phyloP scores from a whole-genome alignment of 495 filamentous ascomycete genomes.

The Cladorrhinum samala region DNA sequence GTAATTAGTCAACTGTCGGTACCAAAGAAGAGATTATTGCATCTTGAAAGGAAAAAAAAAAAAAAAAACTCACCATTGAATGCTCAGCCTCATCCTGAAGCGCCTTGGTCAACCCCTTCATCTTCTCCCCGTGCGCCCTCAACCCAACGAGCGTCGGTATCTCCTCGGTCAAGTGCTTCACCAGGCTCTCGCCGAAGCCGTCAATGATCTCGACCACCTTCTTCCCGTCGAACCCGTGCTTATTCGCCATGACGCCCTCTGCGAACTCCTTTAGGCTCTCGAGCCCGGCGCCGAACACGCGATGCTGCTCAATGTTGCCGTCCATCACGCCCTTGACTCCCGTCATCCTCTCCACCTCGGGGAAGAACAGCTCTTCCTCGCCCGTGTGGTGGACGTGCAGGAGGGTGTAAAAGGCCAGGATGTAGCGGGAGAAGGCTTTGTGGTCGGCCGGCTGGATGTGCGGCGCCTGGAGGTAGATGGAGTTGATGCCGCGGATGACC shows the following conservation, averaged over 20 bases:
- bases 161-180: conserved; percentile 39
- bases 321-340: conserved; percentile 40
- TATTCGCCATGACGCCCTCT: conserved; percentile 13
- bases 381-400: conserved; percentile 39
- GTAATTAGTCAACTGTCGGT: neutral
- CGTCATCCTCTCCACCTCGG: conserved; percentile 32
- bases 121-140: conserved; percentile 24
- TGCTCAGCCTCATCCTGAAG: conserved; percentile 21
- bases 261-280: conserved; percentile 31
- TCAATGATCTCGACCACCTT: conserved; percentile 37
- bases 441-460: conserved; percentile 28
- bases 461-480: conserved; percentile 45
- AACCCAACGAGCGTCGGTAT: conserved; percentile 31
- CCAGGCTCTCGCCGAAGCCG: conserved; percentile 31
- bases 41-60: too few relatives aligned
- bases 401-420: conserved; percentile 20
- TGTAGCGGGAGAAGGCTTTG: conserved; percentile 33
- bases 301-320: conserved; percentile 40
- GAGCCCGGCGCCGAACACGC: conserved; percentile 35
- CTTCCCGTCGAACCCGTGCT: conserved; percentile 27
- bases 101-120: conserved; percentile 16
- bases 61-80: conserved; percentile 17
- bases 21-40: neutral
- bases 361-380: conserved; percentile 42
- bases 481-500: conserved; percentile 43